A percentile compares a stretch with the other conserved stretches of the same genome.
These are phyloP conservation scores for Chytriomyces sp. DNA, from an alignment of 192 early-diverging fungal species.

Conservation along the genomic window DNA sequence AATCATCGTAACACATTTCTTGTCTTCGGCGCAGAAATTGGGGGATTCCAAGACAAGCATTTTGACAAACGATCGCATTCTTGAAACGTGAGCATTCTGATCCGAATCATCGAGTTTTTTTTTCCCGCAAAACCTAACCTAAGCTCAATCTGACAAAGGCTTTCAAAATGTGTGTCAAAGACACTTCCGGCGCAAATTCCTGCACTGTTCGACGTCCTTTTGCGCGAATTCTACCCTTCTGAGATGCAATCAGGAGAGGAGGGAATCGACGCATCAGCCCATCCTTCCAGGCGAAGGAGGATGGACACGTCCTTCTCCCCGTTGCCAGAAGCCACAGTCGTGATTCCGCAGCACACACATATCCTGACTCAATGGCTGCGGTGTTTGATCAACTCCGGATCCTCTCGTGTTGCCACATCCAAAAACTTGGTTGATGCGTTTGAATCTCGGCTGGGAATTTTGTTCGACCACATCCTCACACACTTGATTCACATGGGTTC, in stretches of 20 bases:
- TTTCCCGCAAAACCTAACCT: neutral
- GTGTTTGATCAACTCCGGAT: constrained; percentile 1
- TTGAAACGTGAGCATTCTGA: neutral
- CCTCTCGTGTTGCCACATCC: neutral
- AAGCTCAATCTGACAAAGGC: neutral
- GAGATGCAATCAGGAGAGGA: neutral
- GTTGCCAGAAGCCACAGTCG: neutral
- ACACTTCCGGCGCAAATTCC: constrained; percentile 24
- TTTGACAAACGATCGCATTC: neutral
- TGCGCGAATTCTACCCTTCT: neutral
- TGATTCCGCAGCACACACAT: neutral
- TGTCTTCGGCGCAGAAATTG: neutral
- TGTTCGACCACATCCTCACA: neutral
- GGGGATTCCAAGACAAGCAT: neutral
- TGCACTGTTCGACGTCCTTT: neutral
- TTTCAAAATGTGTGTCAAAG: constrained; percentile 12
- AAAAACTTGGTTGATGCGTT: neutral
- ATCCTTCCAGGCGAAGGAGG: neutral
- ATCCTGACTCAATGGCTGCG: neutral
- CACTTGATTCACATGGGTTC: neutral
- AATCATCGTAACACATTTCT: neutral
- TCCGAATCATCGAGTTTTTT: neutral
- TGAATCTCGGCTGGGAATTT: neutral
- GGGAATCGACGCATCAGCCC: neutral
- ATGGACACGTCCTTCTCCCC: neutral